Base-by-base conservation (phyloP, 306 rosid genomes). In the Biancaea sappan region DNA sequence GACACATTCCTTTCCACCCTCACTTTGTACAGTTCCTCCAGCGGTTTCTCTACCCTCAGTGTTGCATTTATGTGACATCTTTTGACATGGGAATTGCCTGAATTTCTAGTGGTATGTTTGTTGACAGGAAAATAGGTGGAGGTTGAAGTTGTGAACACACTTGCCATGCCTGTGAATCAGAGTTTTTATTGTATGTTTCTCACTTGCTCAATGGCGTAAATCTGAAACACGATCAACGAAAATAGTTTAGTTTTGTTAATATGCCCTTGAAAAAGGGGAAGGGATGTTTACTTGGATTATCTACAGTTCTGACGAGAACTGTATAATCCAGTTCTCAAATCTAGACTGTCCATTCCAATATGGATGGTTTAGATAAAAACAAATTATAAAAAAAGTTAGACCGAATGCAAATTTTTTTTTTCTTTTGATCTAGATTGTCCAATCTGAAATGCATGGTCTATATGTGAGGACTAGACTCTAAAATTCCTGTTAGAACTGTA, bases 21-120 rank as follows among this genome's bases (percentile, higher is more conserved):
- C 56, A 94, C 88, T 46, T 84, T 85, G 85, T 94, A 91, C 70
- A 91, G 24, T 69, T 94, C 98, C 82, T 91, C 96, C 74, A 94
- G 79, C 8, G 91, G 76, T 73, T 91, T 94, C 86, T 94, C 92
- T 19, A 73, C 47, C 37, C 62, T 80, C 90, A 81, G n/a, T n/a
- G n/a, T 82, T 73, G 91, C 96, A 80, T 79, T 91, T 74, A 86
- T 66, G 58, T 63, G 59, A 16, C 70, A 60, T 67, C 73, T 16
- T 67, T 84, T 48, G 14, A 38, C 69, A 15, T 63, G 52, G 76
- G 19, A 32, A 19, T 54, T 35, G 3, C 80, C 71, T 9, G 57
- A 26, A 67, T 78, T 83, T 54, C 80, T 66, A 22, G 34, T 72
- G 34, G 76, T 74, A 35, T 72, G 72, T 63, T 52, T 72, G 37